phyloP scores from a whole-genome alignment of 306 rosid genomes.

The Argentina anserina region DNA sequence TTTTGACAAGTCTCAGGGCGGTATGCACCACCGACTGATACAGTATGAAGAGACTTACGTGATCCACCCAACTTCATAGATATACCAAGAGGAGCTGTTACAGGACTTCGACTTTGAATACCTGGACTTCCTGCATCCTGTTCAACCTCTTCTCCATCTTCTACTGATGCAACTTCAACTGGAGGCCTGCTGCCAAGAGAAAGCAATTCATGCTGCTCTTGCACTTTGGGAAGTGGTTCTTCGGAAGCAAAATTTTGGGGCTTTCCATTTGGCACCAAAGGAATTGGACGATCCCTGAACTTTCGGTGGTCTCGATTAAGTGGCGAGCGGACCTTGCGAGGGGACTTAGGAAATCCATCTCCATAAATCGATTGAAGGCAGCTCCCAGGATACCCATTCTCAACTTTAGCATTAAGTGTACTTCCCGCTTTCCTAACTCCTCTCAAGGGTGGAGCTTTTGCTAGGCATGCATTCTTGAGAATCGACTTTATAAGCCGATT shows the following conservation, averaged over 20 bases:
- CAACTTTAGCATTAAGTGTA: conserved; percentile 34
- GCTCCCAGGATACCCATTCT: conserved; percentile 45
- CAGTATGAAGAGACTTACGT: conserved; percentile 48
- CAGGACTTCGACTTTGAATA: conserved; percentile 85
- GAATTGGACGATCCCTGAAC: conserved; percentile 50
- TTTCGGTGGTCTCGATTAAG: conserved; percentile 34
- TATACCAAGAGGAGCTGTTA: conserved; percentile 93
- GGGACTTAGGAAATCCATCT: conserved; percentile 48
- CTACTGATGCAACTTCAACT: conserved; percentile 69
- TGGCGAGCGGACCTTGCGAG: conserved; percentile 46
- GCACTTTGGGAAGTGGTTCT: conserved; percentile 47
- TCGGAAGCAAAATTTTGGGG: conserved; percentile 42
- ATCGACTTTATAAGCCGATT: conserved; percentile 66
- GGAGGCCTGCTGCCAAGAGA: conserved; percentile 98
- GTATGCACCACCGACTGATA: conserved; percentile 35
- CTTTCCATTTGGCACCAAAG: conserved; percentile 56
- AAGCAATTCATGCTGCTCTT: conserved; percentile 82
- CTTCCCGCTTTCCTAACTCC: conserved; percentile 33
- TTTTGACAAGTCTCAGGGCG: conserved; percentile 59
- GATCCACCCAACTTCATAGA: conserved; percentile 44
- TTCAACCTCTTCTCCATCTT: conserved; percentile 99
- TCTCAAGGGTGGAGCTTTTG: conserved; percentile 62
- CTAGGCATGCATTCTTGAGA: conserved; percentile 64
- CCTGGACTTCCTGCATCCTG: conserved; percentile 83
- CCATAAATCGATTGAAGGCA: conserved; percentile 43